phyloP scores from a whole-genome alignment of 148 eudicot species.

The Beta vulgaris region DNA sequence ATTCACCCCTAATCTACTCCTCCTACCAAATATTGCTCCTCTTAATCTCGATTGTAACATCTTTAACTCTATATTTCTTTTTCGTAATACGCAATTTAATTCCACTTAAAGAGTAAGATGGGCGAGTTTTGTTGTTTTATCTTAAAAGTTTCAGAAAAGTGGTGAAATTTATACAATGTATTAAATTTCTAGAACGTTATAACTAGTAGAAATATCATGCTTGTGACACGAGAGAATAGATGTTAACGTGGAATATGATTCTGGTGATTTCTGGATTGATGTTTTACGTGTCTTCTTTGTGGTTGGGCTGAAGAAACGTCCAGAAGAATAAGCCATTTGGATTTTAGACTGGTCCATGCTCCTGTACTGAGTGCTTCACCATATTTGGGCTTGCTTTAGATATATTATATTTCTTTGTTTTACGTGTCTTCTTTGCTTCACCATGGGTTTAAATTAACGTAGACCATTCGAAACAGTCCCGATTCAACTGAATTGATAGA shows the following conservation, averaged over 20 bases:
- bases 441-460: no score
- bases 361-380: no score
- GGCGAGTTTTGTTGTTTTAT: background rate
- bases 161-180: background rate
- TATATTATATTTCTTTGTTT: no score
- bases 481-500: no score
- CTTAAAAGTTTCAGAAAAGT: background rate
- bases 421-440: no score
- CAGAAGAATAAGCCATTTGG: background rate
- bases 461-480: no score
- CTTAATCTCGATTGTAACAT: slow-evolving; percentile 27
- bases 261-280: slow-evolving; percentile 27
- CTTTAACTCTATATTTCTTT: background rate
- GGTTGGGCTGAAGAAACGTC: background rate
- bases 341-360: no score
- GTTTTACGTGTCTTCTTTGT: slow-evolving; percentile 1
- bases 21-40: background rate
- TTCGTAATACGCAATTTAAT: no score
- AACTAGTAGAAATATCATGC: background rate
- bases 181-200: slow-evolving; percentile 6
- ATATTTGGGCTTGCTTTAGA: no score
- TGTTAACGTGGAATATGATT: slow-evolving; percentile 22
- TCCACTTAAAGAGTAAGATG: background rate
- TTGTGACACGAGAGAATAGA: slow-evolving; percentile 11
- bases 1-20: slow-evolving; percentile 11